These are phyloP conservation scores for Schizosaccharomyces pombe DNA, from an alignment of 805 yeast genomes.

Conservation along the genomic window DNA sequence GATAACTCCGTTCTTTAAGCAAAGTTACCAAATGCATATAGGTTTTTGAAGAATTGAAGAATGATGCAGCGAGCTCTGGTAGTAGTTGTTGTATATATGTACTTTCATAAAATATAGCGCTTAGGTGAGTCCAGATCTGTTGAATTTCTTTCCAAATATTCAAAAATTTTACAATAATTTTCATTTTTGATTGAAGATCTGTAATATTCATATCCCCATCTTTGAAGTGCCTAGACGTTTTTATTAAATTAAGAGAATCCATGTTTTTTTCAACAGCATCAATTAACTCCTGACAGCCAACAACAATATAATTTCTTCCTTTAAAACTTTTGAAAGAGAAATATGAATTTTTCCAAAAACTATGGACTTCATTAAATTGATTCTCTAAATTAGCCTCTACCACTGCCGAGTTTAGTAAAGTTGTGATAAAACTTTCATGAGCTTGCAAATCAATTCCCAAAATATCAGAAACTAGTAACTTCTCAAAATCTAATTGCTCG, in stretches of 20 bases:
- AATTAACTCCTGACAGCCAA: conserved; percentile 42
- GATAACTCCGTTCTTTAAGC: too few relatives aligned
- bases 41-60: neutral
- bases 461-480: too few relatives aligned
- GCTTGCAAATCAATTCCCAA: too few relatives aligned
- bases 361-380: too few relatives aligned
- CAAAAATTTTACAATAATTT: conserved; percentile 26
- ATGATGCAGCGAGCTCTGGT: conserved; percentile 24
- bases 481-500: too few relatives aligned
- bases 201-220: conserved; percentile 35
- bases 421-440: too few relatives aligned
- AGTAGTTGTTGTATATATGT: conserved; percentile 37
- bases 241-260: conserved; percentile 43
- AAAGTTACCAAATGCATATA: too few relatives aligned
- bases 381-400: too few relatives aligned
- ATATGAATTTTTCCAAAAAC: conserved; percentile 30
- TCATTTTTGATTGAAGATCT: conserved; percentile 34
- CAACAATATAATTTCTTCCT: conserved; percentile 31
- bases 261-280: conserved; percentile 37
- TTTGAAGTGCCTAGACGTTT: conserved; percentile 35
- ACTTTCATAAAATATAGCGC: conserved; percentile 43
- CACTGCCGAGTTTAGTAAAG: too few relatives aligned
- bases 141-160: conserved; percentile 68
- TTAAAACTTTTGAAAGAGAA: conserved; percentile 34
- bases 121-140: conserved; percentile 66